These are phyloP conservation scores for Tuber magnatum DNA, from an alignment of 495 filamentous ascomycete species.

Conservation along the genomic window DNA sequence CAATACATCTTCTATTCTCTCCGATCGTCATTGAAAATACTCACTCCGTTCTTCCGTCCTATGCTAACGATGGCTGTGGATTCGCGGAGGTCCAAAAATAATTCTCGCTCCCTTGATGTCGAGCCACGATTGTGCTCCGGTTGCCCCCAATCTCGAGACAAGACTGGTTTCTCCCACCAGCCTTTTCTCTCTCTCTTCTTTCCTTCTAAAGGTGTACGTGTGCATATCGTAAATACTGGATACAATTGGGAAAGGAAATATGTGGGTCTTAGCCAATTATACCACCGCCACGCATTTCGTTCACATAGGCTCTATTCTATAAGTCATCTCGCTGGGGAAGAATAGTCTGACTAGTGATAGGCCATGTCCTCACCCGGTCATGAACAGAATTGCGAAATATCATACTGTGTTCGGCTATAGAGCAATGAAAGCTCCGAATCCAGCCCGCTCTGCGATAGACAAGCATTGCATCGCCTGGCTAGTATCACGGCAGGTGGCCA, in stretches of 20 bases:
- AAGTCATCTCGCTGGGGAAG: not conserved
- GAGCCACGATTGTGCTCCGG: too few relatives aligned
- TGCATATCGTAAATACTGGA: not conserved
- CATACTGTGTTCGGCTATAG: not conserved
- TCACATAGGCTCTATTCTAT: not conserved
- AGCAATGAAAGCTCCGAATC: not conserved
- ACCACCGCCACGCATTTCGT: not conserved
- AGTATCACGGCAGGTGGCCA: not conserved
- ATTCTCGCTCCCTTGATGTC: too few relatives aligned
- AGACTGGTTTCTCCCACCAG: not conserved
- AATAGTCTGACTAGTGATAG: not conserved
- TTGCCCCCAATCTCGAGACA: not conserved
- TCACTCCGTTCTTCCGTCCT: too few relatives aligned
- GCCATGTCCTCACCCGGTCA: not conserved
- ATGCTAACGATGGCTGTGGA: too few relatives aligned
- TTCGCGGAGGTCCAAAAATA: too few relatives aligned
- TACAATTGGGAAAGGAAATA: not conserved
- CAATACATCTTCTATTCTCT: too few relatives aligned
- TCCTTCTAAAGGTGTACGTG: not conserved
- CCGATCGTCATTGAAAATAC: too few relatives aligned
- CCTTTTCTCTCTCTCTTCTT: not conserved
- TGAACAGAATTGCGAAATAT: not conserved
- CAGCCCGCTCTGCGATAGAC: not conserved
- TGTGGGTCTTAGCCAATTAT: not conserved
- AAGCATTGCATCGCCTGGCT: not conserved